Conservation (phyloP, 441 rosid genomes). For the Sinapis alba region DNA sequence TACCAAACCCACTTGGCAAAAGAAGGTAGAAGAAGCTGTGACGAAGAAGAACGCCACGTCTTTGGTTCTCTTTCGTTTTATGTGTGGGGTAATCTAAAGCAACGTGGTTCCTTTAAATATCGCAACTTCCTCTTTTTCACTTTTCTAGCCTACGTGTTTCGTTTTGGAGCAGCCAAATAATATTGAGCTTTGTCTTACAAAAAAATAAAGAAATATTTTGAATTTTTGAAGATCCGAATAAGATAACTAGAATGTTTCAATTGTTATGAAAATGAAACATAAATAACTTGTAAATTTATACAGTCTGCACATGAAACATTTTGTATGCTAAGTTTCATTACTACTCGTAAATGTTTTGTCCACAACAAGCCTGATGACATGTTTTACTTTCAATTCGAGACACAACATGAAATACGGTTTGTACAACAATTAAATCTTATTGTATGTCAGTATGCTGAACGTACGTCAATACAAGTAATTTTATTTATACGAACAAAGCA, state of each 20-base stretch:
- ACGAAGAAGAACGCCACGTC: slow-evolving; percentile 25
- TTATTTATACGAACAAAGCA: too few species aligned
- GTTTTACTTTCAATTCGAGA: not conserved
- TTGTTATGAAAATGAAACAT: not conserved
- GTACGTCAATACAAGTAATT: too few species aligned
- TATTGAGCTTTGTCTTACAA: not conserved
- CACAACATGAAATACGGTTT: too few species aligned
- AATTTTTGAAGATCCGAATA: not conserved
- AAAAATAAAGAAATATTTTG: not conserved
- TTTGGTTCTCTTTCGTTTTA: not conserved
- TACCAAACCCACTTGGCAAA: slow-evolving; percentile 32
- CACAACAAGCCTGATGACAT: not conserved
- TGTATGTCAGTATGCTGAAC: too few species aligned
- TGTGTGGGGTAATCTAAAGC: slow-evolving; percentile 15
- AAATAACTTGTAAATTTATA: not conserved
- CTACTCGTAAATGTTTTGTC: not conserved
- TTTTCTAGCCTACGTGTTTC: slow-evolving; percentile 33
- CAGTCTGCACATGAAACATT: not conserved
- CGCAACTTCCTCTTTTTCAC: slow-evolving; percentile 29
- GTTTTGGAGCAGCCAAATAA: slow-evolving; percentile 24
- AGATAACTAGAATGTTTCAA: not conserved
- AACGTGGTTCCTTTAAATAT: slow-evolving; percentile 34
- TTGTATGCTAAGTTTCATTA: not conserved
- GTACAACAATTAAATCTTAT: too few species aligned
- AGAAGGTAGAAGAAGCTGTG: slow-evolving; percentile 29